Percentiles rank a stretch among this genome's conserved stretches.
Conservation (phyloP, 768 basidiomycete genomes). For the Piloderma croceum region DNA sequence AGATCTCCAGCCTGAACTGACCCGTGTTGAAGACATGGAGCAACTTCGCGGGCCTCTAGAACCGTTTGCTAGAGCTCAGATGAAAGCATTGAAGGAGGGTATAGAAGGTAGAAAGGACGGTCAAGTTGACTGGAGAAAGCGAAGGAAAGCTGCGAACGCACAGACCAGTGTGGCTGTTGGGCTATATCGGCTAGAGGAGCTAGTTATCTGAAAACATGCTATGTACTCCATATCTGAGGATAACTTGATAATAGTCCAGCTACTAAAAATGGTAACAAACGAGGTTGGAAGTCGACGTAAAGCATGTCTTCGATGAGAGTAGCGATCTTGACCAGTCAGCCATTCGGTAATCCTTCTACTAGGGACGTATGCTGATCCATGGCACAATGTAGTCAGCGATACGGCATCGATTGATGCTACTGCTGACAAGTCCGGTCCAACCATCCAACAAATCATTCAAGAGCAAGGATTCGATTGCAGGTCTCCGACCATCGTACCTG, state of each 20-base stretch:
- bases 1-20: slow-evolving; percentile 52
- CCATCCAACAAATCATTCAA: slow-evolving; percentile 47
- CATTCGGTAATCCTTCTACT: background rate
- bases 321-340: slow-evolving; percentile 24
- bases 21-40: slow-evolving; percentile 44
- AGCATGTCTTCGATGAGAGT: slow-evolving; percentile 15
- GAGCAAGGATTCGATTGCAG: slow-evolving; percentile 32
- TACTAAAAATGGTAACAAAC: too few relatives aligned
- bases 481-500: slow-evolving; percentile 51
- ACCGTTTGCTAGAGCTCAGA: slow-evolving; percentile 53
- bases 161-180: slow-evolving; percentile 51
- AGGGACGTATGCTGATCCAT: slow-evolving; percentile 4
- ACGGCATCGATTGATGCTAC: slow-evolving; percentile 45
- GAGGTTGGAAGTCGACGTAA: too few relatives aligned
- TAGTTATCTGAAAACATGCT: slow-evolving; percentile 53
- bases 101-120: slow-evolving; percentile 30
- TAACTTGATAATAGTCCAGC: too few relatives aligned
- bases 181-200: slow-evolving; percentile 67
- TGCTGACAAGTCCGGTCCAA: slow-evolving; percentile 64
- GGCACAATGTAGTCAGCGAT: slow-evolving; percentile 55
- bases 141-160: slow-evolving; percentile 49
- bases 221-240: too few relatives aligned
- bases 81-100: slow-evolving; percentile 40
- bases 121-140: slow-evolving; percentile 43
- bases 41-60: slow-evolving; percentile 57